These are phyloP conservation scores for Tricholoma sp. DNA, from an alignment of 768 basidiomycete genomes.

Conservation along the genomic window DNA sequence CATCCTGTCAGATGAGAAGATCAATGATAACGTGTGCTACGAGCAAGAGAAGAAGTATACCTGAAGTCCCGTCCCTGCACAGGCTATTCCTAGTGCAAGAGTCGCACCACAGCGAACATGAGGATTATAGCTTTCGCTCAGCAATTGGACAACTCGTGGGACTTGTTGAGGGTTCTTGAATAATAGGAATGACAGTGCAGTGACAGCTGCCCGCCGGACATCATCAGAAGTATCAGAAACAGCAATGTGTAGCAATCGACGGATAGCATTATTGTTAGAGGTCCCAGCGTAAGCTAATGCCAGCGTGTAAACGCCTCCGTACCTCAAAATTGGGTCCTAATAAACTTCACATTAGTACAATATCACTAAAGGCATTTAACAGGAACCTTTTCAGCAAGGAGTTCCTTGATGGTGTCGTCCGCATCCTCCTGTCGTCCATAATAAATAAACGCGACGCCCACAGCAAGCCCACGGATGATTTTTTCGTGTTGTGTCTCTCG, in stretches of 20 bases:
- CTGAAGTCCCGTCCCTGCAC: constrained; percentile 94
- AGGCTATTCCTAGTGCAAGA: constrained; percentile 92
- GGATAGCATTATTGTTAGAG: constrained; percentile 88
- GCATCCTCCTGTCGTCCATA: constrained; percentile 94
- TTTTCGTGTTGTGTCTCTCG: constrained; percentile 99
- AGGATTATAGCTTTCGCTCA: constrained; percentile 98
- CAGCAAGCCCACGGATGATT: constrained; percentile 92
- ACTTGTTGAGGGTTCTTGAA: constrained; percentile 98
- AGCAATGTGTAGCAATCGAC: constrained; percentile 89
- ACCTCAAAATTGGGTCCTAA: constrained; percentile 94
- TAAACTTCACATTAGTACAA: constrained; percentile 7
- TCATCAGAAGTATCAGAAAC: constrained; percentile 99
- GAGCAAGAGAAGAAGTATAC: constrained; percentile 32
- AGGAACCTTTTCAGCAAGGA: constrained; percentile 81
- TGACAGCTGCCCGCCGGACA: constrained; percentile 94
- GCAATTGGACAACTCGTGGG: constrained; percentile 91
- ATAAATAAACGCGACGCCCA: constrained; percentile 89
- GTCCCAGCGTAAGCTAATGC: constrained; percentile 97
- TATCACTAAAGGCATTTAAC: constrained; percentile 1
- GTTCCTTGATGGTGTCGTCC: constrained; percentile 68
- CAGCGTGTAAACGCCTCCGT: constrained; percentile 95
- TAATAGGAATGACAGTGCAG: constrained; percentile 89
- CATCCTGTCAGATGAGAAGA: constrained; percentile 55
- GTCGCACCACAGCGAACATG: constrained; percentile 98
- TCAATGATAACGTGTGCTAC: neutral